Evolutionary conservation across 257 asterid genomes (phyloP).

Genomic region (Fraxinus pennsylvanica): DNA sequence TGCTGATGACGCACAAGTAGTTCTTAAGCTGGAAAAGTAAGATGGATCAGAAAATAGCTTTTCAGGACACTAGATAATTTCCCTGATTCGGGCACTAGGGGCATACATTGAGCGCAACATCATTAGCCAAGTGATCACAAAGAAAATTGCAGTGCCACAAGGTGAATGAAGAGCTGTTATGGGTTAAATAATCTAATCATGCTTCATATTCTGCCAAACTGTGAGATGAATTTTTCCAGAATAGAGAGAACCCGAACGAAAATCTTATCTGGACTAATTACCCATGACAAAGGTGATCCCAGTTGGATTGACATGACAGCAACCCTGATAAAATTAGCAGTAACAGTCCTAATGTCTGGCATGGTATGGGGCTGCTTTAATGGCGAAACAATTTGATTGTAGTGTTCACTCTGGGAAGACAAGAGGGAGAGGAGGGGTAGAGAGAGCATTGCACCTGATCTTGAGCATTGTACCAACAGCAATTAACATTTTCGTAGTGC

Average conservation of each 20-base stretch:
- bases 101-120: not conserved
- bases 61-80: not conserved
- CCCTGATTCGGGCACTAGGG: not conserved
- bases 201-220: not conserved
- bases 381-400: not conserved
- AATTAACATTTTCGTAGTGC: conserved; percentile 84
- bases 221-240: not conserved
- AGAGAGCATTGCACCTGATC: conserved; percentile 65
- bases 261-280: not conserved
- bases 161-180: not conserved
- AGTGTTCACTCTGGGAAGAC: not conserved
- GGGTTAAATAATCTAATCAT: not conserved
- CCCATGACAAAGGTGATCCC: not conserved
- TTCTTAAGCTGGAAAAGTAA: not conserved
- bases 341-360: not conserved
- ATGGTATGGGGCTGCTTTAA: not conserved
- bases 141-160: not conserved
- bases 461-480: conserved; percentile 78
- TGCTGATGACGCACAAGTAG: not conserved
- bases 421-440: not conserved
- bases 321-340: too few species aligned
- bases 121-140: not conserved
- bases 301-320: not conserved
- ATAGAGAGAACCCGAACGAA: not conserved
- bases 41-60: not conserved